Base-by-base conservation (phyloP, 805 yeast species). In the Sungouiella blattae region DNA sequence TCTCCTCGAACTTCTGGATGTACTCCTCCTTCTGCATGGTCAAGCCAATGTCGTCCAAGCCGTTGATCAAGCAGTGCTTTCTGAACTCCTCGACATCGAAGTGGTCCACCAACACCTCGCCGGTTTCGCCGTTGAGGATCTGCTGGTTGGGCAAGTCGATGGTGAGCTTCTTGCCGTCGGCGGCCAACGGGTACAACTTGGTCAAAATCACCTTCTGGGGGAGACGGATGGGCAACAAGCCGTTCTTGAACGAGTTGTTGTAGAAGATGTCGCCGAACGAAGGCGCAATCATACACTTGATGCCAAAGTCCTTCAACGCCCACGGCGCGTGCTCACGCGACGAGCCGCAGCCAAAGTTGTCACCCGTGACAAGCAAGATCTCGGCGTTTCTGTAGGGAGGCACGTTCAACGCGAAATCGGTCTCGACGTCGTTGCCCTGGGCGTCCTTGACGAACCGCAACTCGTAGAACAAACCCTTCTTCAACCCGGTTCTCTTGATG, bases 311-410 rank as follows among this genome's bases (percentile, higher is more conserved):
- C 55, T 88, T 89, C 49, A 93, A 75, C 2, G 98, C 98, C 98
- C 98, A 93, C 39, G 98, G 98, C 22, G 98, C 98, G 57, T 93
- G 98, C 65, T 93, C 98, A 76, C 98, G 87, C 2, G 97, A 89
- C 26, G 97, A 89, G 55, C 98, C 98, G 71, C 98, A 93, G 49
- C 98, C 98, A 59, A 93, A 93, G 73, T 93, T 93, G 59, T 87
- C 95, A 61, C 98, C 98, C 28, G 94, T 80, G 41, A 88, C 95
- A 49, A 91, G 83, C 47, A 93, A 70, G 49, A 91, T 82, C 62
- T 84, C 80, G 14, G 98, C 83, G 16, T 73, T 54, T 47, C 81
- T 77, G 73, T 80, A 91, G 34, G 96, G 96, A 36, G 73, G 83
- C 33, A 78, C 86, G 61, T 93, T 93, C 51, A 93, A 75, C 37